Evolutionary conservation across 441 rosid species (phyloP).

Genomic region (Melastoma candidum): DNA sequence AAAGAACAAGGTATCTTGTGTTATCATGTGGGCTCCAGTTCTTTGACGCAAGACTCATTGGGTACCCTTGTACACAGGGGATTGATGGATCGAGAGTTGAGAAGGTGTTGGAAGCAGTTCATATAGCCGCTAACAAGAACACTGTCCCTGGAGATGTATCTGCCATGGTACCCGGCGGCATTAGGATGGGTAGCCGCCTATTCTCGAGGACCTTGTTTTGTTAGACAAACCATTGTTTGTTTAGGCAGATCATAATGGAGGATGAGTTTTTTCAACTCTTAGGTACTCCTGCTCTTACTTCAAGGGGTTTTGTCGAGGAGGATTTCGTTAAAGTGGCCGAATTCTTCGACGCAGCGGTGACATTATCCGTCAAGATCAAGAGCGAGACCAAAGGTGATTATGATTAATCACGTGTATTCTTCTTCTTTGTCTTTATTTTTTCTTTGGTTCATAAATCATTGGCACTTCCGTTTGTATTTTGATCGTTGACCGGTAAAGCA

Average conservation of each 20-base stretch:
- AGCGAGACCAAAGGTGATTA: conserved; percentile 55
- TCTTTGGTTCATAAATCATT: conserved; percentile 1
- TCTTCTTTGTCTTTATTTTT: conserved; percentile 5
- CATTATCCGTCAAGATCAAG: conserved; percentile 64
- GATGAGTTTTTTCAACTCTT: neutral
- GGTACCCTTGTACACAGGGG: conserved; percentile 10
- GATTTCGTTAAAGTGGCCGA: conserved; percentile 86
- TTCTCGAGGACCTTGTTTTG: conserved; percentile 1
- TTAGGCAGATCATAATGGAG: no score
- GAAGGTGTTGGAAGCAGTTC: conserved; percentile 24
- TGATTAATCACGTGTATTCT: conserved; percentile 2
- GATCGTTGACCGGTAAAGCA: conserved; percentile 14
- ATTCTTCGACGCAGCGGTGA: conserved; percentile 71
- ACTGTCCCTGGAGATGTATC: conserved; percentile 26
- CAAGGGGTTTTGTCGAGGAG: conserved; percentile 86
- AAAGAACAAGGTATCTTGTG: conserved; percentile 17
- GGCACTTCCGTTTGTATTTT: neutral
- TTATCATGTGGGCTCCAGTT: no score
- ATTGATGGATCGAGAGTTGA: conserved; percentile 27
- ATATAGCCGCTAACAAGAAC: conserved; percentile 24
- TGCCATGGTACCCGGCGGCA: conserved; percentile 27
- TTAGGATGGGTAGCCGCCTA: conserved; percentile 19
- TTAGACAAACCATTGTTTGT: neutral
- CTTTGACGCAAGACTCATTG: neutral
- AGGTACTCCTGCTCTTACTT: conserved; percentile 94